Evolutionary conservation across 441 rosid genomes (phyloP).

Genomic region (Populus trichocarpa): DNA sequence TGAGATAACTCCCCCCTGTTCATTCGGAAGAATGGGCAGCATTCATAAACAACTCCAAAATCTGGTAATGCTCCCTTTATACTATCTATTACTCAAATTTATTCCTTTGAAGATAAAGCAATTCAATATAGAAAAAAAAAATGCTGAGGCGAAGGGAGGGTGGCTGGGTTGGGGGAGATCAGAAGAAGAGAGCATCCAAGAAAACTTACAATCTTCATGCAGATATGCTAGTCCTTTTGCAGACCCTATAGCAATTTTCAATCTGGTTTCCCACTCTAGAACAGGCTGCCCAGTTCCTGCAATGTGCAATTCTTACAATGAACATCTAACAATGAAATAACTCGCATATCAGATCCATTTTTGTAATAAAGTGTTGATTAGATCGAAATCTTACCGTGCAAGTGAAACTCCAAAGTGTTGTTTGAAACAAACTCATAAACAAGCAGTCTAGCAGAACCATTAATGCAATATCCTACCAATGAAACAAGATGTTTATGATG

Average conservation of each 20-base stretch:
- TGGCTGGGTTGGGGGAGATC: neutral
- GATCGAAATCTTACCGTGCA: conserved; percentile 49
- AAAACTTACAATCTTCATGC: conserved; percentile 81
- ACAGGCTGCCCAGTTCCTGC: conserved; percentile 47
- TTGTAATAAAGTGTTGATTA: neutral
- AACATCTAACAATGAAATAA: neutral
- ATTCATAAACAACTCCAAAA: neutral
- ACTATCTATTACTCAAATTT: too few species aligned
- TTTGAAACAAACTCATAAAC: conserved; percentile 93
- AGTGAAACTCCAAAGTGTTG: conserved; percentile 74
- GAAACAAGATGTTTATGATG: conserved; percentile 93
- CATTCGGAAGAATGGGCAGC: neutral
- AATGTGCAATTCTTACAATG: conserved; percentile 7
- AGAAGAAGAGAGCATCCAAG: neutral
- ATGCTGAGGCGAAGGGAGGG: neutral
- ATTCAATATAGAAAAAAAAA: neutral
- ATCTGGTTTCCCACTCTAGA: conserved; percentile 66
- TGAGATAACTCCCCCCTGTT: neutral
- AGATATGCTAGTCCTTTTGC: conserved; percentile 92
- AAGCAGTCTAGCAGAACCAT: conserved; percentile 63
- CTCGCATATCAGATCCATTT: neutral
- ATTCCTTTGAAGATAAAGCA: neutral
- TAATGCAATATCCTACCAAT: conserved; percentile 75
- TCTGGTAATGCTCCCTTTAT: neutral
- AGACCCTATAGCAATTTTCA: conserved; percentile 83